phyloP scores from a whole-genome alignment of 179 eudicot species.

The Corrigiola litoralis region DNA sequence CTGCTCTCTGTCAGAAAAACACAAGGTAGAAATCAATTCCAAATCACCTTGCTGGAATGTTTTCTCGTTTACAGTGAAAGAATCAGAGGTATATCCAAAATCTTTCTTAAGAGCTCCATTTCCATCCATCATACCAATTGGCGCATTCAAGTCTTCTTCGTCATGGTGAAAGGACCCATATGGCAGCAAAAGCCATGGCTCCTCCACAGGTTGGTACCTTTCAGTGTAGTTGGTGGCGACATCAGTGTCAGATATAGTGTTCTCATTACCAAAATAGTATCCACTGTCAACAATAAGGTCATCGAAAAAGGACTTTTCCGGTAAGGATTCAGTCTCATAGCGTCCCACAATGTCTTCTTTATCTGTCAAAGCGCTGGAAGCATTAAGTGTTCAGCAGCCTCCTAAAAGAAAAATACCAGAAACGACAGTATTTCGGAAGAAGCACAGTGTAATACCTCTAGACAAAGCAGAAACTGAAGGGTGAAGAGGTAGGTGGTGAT shows the following conservation, averaged over 20 bases:
- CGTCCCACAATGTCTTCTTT: slow-evolving; percentile 34
- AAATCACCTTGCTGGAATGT: slow-evolving; percentile 4
- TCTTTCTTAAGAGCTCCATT: slow-evolving; percentile 28
- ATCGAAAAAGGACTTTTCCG: slow-evolving; percentile 29
- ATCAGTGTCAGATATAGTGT: slow-evolving; percentile 13
- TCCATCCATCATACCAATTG: slow-evolving; percentile 45
- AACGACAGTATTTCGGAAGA: slow-evolving; percentile 3
- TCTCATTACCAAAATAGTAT: slow-evolving; percentile 18
- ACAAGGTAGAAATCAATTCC: slow-evolving; percentile 20
- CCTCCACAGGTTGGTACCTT: slow-evolving; percentile 31
- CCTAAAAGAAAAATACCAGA: slow-evolving; percentile 16
- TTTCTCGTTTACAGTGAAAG: slow-evolving; percentile 10
- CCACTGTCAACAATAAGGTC: slow-evolving; percentile 35
- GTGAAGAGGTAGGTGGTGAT: slow-evolving; percentile 27
- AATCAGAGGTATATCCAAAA: slow-evolving; percentile 1
- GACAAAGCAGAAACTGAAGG: slow-evolving; percentile 34
- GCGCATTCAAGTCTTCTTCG: slow-evolving; percentile 51
- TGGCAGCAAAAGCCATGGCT: slow-evolving; percentile 38
- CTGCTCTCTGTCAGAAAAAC: slow-evolving; percentile 35
- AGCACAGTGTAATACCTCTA: slow-evolving; percentile 44
- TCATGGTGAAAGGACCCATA: slow-evolving; percentile 15
- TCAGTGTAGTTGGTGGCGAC: slow-evolving; percentile 15
- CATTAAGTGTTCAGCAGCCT: slow-evolving; percentile 81
- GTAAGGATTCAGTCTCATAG: slow-evolving; percentile 29
- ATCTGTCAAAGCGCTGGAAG: slow-evolving; percentile 90